These are phyloP conservation scores for Arthrobotrys sphaeroides DNA, from an alignment of 2,329 filamentous ascomycete species.

Conservation along the genomic window DNA sequence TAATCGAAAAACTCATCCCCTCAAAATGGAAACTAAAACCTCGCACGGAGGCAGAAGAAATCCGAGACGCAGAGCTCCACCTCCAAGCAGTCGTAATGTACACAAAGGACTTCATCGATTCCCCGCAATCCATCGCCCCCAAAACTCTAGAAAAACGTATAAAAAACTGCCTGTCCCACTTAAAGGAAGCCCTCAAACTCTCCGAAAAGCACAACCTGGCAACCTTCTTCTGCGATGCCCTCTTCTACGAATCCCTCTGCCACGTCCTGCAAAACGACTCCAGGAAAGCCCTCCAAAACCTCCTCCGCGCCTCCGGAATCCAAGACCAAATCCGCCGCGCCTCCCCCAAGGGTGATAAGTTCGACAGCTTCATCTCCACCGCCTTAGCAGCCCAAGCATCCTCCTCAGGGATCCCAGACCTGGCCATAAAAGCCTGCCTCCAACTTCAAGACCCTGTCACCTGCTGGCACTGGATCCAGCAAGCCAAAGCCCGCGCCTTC, in stretches of 20 bases:
- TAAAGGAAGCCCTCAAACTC: conserved; percentile 35
- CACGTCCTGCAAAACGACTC: conserved; percentile 26
- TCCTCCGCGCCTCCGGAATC: conserved; percentile 11
- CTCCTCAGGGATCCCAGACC: not conserved
- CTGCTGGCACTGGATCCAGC: conserved; percentile 47
- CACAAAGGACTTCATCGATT: not conserved
- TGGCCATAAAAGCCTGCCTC: conserved; percentile 37
- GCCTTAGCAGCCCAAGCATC: conserved; percentile 1
- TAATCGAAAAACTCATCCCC: conserved; percentile 34
- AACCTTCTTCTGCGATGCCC: conserved; percentile 27
- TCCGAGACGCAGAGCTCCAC: conserved; percentile 18
- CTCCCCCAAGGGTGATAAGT: conserved; percentile 23
- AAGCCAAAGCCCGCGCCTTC: conserved; percentile 44
- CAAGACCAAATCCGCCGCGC: conserved; percentile 41
- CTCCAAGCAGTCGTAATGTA: conserved; percentile 24
- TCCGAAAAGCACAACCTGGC: conserved; percentile 26
- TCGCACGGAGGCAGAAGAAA: conserved; percentile 18
- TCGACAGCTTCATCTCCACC: conserved; percentile 39
- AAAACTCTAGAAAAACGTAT: conserved; percentile 35
- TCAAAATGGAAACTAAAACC: conserved; percentile 47
- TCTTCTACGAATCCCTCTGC: conserved; percentile 37
- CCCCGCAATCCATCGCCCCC: not conserved
- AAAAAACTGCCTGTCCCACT: conserved; percentile 21
- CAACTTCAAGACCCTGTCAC: conserved; percentile 25
- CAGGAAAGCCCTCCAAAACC: conserved; percentile 20